phyloP scores from a whole-genome alignment of 169 alveolate species.

The Eimeria falciformis region DNA sequence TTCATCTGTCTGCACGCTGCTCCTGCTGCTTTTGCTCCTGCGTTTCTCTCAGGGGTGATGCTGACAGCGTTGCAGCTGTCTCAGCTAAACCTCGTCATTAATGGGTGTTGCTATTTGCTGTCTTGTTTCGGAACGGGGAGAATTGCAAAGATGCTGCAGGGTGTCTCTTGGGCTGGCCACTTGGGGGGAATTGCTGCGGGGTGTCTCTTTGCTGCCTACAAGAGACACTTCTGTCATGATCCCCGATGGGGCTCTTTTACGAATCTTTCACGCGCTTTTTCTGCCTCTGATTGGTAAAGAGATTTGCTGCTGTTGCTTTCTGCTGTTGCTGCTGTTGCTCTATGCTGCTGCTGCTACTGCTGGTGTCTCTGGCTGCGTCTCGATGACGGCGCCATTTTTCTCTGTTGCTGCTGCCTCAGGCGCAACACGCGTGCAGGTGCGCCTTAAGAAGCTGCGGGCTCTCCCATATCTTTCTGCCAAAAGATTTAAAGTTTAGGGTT shows the following conservation, averaged over 20 bases:
- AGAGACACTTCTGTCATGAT: constrained; percentile 27
- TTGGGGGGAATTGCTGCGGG: constrained; percentile 73
- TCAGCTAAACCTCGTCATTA: background rate
- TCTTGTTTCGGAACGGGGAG: background rate
- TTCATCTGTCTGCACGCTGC: background rate
- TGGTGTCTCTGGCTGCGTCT: background rate
- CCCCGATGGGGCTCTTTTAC: constrained; percentile 39
- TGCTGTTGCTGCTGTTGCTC: background rate
- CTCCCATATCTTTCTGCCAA: background rate
- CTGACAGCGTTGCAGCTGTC: constrained; percentile 35
- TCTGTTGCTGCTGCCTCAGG: background rate
- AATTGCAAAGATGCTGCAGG: background rate
- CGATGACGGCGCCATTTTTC: background rate
- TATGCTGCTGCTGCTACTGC: background rate
- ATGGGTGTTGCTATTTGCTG: background rate
- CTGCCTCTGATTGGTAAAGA: constrained; percentile 43
- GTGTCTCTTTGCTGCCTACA: constrained; percentile 32
- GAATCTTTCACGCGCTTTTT: background rate
- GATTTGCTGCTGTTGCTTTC: background rate
- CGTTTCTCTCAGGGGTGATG: background rate
- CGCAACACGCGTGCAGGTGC: constrained; percentile 9
- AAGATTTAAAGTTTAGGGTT: background rate
- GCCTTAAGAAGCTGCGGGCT: background rate
- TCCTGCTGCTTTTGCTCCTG: constrained; percentile 7
- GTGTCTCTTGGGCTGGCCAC: constrained; percentile 65